Percentiles rank a stretch among this genome's conserved stretches.
These are phyloP conservation scores for Trichoderma gamsii DNA, from an alignment of 495 filamentous ascomycete species.

Conservation along the genomic window DNA sequence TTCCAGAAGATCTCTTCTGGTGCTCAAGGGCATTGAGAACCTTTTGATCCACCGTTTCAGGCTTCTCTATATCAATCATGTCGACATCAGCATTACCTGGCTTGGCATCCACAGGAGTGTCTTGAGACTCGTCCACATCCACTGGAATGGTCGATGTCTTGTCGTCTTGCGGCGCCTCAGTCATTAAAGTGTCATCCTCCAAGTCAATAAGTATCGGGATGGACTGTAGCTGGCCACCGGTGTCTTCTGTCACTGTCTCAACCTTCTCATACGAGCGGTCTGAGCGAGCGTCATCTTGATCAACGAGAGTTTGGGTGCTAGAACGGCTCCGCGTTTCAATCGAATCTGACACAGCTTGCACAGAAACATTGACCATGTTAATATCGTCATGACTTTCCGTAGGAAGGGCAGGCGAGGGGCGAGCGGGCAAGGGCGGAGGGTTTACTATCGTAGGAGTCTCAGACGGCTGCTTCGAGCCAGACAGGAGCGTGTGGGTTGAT, in stretches of 20 bases:
- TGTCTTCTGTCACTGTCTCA: conserved; percentile 4
- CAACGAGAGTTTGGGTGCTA: conserved; percentile 39
- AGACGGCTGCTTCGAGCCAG: conserved; percentile 27
- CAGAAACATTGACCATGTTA: conserved; percentile 22
- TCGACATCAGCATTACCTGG: conserved; percentile 18
- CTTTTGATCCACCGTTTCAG: conserved; percentile 33
- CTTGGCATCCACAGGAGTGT: conserved; percentile 19
- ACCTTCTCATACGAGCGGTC: conserved; percentile 15
- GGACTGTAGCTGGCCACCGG: neutral
- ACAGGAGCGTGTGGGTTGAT: conserved; percentile 27
- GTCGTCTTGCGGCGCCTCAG: neutral
- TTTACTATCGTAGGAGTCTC: conserved; percentile 21
- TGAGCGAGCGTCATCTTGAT: conserved; percentile 28
- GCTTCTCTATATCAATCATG: conserved; percentile 23
- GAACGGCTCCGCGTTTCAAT: conserved; percentile 11
- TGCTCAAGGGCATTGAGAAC: conserved; percentile 38
- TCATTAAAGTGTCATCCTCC: conserved; percentile 12
- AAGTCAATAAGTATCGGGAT: neutral
- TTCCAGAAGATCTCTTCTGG: conserved; percentile 36
- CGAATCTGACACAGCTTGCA: conserved; percentile 23
- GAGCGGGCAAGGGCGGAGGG: conserved; percentile 29
- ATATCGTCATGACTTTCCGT: conserved; percentile 15
- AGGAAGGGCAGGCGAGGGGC: conserved; percentile 26
- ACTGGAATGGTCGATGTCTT: neutral
- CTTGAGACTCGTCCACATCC: neutral